Conservation (phyloP, 345 rosid genomes). For the Bretschneidera sinensis region DNA sequence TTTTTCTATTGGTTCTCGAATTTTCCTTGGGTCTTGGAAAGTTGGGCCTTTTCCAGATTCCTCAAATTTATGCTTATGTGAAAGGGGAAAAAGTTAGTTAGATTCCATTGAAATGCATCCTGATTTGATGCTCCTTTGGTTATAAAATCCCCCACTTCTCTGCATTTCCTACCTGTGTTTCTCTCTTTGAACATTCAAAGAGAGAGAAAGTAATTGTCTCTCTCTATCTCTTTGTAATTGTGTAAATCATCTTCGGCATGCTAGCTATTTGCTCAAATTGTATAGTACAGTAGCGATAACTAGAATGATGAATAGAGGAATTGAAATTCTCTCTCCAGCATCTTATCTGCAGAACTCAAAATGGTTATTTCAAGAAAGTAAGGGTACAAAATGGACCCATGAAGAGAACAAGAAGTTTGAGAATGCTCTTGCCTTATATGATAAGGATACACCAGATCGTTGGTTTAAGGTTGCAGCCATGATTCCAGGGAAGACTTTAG, state of each 20-base stretch:
- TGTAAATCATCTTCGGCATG: conserved; percentile 23
- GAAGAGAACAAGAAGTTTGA: conserved; percentile 96
- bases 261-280: conserved; percentile 7
- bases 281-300: not conserved
- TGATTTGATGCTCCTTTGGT: conserved; percentile 33
- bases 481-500: conserved; percentile 92
- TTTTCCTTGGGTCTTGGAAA: conserved; percentile 46
- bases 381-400: conserved; percentile 65
- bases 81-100: conserved; percentile 17
- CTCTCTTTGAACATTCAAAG: conserved; percentile 39
- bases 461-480: conserved; percentile 81
- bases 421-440: conserved; percentile 79
- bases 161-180: conserved; percentile 37
- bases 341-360: conserved; percentile 61
- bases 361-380: conserved; percentile 78
- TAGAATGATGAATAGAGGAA: conserved; percentile 57
- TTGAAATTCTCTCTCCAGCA: conserved; percentile 63
- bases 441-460: conserved; percentile 85
- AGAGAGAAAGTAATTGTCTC: conserved; percentile 20
- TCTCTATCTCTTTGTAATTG: not conserved
- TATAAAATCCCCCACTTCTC: conserved; percentile 26
- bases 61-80: conserved; percentile 37
- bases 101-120: conserved; percentile 52
- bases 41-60: conserved; percentile 49
- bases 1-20: conserved; percentile 25